Conservation (phyloP, 2,329 filamentous ascomycete species). For the Stachybotrys echinatus region DNA sequence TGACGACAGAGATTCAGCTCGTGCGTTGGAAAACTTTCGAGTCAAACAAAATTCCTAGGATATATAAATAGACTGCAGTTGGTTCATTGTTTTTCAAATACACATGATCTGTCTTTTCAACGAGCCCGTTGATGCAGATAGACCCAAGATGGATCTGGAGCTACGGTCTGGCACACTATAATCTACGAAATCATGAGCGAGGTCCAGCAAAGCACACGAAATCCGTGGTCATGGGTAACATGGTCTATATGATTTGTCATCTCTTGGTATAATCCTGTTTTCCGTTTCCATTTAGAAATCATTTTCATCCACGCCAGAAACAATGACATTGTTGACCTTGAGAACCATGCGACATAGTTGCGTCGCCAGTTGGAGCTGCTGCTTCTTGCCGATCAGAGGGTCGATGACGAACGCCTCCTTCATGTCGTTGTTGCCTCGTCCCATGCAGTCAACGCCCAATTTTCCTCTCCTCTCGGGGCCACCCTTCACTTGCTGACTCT, state of each 20-base stretch:
- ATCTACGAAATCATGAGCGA: neutral
- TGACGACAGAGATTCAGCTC: no score
- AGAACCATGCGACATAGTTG: slow-evolving; percentile 98
- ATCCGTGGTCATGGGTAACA: neutral
- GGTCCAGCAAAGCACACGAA: neutral
- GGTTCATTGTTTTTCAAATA: no score
- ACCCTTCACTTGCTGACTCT: slow-evolving; percentile 91
- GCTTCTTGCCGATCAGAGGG: slow-evolving; percentile 94
- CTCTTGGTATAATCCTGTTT: slow-evolving; percentile 8
- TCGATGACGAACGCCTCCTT: slow-evolving; percentile 97
- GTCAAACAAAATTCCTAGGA: no score
- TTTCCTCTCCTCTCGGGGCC: slow-evolving; percentile 44
- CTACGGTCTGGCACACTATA: neutral
- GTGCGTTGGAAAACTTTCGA: no score
- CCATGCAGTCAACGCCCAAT: slow-evolving; percentile 97
- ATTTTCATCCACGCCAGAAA: slow-evolving; percentile 79
- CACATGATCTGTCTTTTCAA: no score
- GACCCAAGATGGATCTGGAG: neutral
- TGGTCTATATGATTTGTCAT: neutral
- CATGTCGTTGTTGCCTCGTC: slow-evolving; percentile 93
- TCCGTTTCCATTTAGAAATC: slow-evolving; percentile 60
- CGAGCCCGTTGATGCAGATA: no score
- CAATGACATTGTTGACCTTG: slow-evolving; percentile 95
- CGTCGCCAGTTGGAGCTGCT: slow-evolving; percentile 92
- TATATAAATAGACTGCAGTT: no score